These are phyloP conservation scores for Spizellomyces sp. DNA, from an alignment of 192 early-diverging fungal genomes.

Conservation along the genomic window DNA sequence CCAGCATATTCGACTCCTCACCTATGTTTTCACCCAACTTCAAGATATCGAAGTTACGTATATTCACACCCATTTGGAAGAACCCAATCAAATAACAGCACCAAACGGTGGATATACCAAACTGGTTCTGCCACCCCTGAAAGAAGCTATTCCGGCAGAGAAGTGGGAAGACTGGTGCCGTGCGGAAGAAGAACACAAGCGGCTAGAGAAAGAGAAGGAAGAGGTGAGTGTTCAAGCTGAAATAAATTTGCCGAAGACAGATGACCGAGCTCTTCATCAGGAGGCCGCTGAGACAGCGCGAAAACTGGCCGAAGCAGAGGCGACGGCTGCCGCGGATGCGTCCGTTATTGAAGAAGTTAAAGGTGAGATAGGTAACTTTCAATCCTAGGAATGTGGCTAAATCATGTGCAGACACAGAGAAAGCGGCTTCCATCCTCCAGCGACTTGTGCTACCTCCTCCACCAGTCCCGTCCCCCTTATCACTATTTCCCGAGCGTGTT, in stretches of 20 bases:
- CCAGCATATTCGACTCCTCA: conserved; percentile 7
- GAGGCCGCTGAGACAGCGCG: background rate
- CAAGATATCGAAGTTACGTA: conserved; percentile 21
- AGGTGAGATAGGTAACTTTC: no score
- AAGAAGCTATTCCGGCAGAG: conserved; percentile 24
- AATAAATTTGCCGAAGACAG: background rate
- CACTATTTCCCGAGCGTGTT: no score
- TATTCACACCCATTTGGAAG: background rate
- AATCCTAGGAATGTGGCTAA: no score
- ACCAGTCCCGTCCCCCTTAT: no score
- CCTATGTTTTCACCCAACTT: conserved; percentile 18
- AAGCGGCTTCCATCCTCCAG: no score
- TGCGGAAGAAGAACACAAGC: conserved; percentile 5
- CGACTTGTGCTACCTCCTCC: no score
- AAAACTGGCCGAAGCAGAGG: background rate
- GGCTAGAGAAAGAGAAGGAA: conserved; percentile 5
- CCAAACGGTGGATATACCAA: background rate
- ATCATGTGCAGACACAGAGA: no score
- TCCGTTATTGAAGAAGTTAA: background rate
- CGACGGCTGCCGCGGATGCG: background rate
- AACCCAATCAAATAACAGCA: background rate
- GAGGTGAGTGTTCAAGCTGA: conserved; percentile 12
- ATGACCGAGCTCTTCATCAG: background rate
- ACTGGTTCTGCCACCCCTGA: conserved; percentile 8
- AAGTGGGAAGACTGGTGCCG: conserved; percentile 29